Base-by-base conservation (phyloP, 768 basidiomycete species). In the Russula lepida region DNA sequence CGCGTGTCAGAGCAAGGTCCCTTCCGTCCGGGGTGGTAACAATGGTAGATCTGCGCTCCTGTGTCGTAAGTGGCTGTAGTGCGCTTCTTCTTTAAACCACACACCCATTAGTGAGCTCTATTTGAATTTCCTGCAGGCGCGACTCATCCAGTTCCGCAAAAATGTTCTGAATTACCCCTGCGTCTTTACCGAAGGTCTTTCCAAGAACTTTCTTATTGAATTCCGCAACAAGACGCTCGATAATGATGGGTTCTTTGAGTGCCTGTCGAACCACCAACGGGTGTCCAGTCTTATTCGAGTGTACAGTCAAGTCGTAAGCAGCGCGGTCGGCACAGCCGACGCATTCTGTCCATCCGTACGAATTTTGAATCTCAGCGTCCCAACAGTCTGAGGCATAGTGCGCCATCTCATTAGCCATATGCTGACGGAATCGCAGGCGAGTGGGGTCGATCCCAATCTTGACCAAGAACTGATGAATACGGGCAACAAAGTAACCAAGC, bases 341-440 rank as follows among this genome's bases (percentile, higher is more conserved):
- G 72, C 97, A 99, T 76, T 99, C 97, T 56, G 92, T 95, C 97
- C 97, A 99, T 48, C 88, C 84, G 64, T 86, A 79, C 52, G 91
- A 89, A 56, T 91, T 93, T 64, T 93, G 82, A 66, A 98, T 98
- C 77, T 99, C 97, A 46, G 95, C 97, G 71, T 99, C 97, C 97
- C 97, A 99, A 74, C 97, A 99, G 75, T 98, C 95, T 41, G 93
- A 84, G 57, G 97, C 95, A 72, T 99, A 99, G 73, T 98, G 97
- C 1, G 97, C 97, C 95, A 98, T 98, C 78, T 98, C 97, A 75
- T 98, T 99, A 39, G 76, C 81, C 97, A 98, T 98, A 73, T 99
- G 97, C 70, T 99, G 97, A 35, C 97, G 81, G 83, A 98, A 98
- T 55, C 97, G 84, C 64, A 98, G 77, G 8, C 93, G 83, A 50